A percentile compares a stretch with the other conserved stretches of the same genome.
These are phyloP conservation scores for Phytophthora citricola DNA, from an alignment of 352 stramenopile species.

Conservation along the genomic window DNA sequence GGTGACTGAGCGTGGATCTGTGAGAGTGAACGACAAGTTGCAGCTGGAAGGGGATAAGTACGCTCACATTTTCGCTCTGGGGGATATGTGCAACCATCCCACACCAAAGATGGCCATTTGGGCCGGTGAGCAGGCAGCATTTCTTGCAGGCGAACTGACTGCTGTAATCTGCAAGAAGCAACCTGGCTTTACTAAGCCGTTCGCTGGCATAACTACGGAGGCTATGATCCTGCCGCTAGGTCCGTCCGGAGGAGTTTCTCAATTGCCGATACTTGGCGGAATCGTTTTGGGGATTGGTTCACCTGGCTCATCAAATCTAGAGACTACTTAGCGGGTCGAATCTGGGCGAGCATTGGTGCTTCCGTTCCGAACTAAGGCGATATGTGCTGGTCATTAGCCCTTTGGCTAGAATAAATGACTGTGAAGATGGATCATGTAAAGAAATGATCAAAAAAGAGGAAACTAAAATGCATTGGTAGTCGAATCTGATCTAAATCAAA, in stretches of 20 bases:
- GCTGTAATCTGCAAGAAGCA: conserved; percentile 36
- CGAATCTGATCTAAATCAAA: conserved; percentile 5
- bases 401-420: too few species aligned
- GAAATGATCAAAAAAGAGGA: too few species aligned
- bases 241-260: conserved; percentile 52
- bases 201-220: conserved; percentile 3
- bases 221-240: conserved; percentile 54
- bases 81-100: conserved; percentile 59
- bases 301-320: conserved; percentile 56
- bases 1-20: conserved; percentile 39
- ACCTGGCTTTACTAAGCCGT: conserved; percentile 33
- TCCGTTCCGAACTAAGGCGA: conserved; percentile 24
- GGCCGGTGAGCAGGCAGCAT: neutral
- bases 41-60: conserved; percentile 58
- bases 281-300: conserved; percentile 56
- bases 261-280: conserved; percentile 58
- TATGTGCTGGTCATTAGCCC: too few species aligned
- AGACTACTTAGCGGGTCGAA: conserved; percentile 47
- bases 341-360: conserved; percentile 41
- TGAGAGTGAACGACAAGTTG: conserved; percentile 58
- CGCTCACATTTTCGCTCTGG: conserved; percentile 60
- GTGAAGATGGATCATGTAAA: too few species aligned
- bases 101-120: conserved; percentile 56
- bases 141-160: conserved; percentile 28
- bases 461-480: too few species aligned